Evolutionary conservation across 768 basidiomycete genomes (phyloP).

Genomic region (Termitomyces sp.): DNA sequence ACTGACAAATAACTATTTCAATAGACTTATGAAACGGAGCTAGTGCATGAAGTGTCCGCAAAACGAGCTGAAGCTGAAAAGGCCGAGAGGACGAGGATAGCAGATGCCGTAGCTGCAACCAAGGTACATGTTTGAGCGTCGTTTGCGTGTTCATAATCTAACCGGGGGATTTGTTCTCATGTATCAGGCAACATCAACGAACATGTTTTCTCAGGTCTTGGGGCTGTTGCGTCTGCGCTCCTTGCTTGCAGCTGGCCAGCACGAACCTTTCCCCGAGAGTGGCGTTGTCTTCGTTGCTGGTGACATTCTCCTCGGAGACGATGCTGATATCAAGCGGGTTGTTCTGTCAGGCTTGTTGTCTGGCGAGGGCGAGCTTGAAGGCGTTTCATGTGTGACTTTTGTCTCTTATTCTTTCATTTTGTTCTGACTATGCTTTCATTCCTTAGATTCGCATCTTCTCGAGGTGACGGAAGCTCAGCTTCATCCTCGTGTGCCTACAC

Average conservation of each 20-base stretch:
- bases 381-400: conserved; percentile 52
- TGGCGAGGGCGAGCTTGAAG: conserved; percentile 54
- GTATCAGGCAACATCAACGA: conserved; percentile 35
- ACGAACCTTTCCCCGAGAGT: conserved; percentile 43
- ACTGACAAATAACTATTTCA: conserved; percentile 5
- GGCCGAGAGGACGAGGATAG: conserved; percentile 47
- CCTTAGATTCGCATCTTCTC: conserved; percentile 52
- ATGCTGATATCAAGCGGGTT: conserved; percentile 41
- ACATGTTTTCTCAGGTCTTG: conserved; percentile 46
- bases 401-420: conserved; percentile 3
- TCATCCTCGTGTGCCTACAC: conserved; percentile 37
- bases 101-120: conserved; percentile 49
- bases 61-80: conserved; percentile 55
- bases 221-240: conserved; percentile 55
- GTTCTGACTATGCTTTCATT: conserved; percentile 5
- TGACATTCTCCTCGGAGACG: conserved; percentile 52
- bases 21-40: conserved; percentile 61
- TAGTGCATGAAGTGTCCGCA: conserved; percentile 45
- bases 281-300: conserved; percentile 46
- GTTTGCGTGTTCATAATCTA: background rate
- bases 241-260: conserved; percentile 37
- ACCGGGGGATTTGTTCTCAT: background rate
- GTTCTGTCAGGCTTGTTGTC: conserved; percentile 51
- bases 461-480: conserved; percentile 52
- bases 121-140: conserved; percentile 37